Evolutionary conservation across 805 yeast species (phyloP), one percentile per base, ranked within the genome.

Genomic region (Nakazawaea wyomingensis): DNA sequence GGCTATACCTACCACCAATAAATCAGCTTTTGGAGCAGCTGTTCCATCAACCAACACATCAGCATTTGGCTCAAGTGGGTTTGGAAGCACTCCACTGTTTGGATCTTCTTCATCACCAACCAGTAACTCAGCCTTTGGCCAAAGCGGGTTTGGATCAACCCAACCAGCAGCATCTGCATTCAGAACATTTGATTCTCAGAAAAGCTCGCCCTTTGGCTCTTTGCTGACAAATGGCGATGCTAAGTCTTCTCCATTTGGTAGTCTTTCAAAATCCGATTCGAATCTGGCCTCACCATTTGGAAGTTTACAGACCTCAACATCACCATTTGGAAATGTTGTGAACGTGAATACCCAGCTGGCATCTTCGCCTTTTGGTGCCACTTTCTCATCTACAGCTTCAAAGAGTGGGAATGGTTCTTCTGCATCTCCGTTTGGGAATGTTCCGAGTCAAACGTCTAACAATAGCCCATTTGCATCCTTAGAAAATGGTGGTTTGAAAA

Each of bases 251-350:
- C 38, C 50, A 4, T 47, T 58, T 6, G 54, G 60, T 16, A 56
- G 57, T 53, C 62, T 59, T 4, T 38, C 36, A 4, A 40, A 45
- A 16, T 42, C 52, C 19, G 44, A 41, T 44, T 39, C 45, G 4
- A 32, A 31, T 6, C 14, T 27, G n/a, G 18, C 49, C 1, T 16
- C 54, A 20, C 28, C 18, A 4, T 34, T 34, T 34, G 37, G 37
- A 13, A 19, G 18, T 32, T 1, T 19, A 34, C 37, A 34, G 13
- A n/a, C 13, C 32, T 29, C n/a, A n/a, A n/a, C n/a, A n/a, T 32
- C 35, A 8, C 22, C 22, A 11, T 8, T 32, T n/a, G 22, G 35
- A 30, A 34, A 28, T 43, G 36, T 30, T 11, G 33, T 22, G 37
- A 48, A 24, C n/a, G n/a, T n/a, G n/a, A n/a, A n/a, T n/a, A n/a